These are phyloP conservation scores for Candida endomychidarum DNA, from an alignment of 805 yeast genomes.

Conservation along the genomic window DNA sequence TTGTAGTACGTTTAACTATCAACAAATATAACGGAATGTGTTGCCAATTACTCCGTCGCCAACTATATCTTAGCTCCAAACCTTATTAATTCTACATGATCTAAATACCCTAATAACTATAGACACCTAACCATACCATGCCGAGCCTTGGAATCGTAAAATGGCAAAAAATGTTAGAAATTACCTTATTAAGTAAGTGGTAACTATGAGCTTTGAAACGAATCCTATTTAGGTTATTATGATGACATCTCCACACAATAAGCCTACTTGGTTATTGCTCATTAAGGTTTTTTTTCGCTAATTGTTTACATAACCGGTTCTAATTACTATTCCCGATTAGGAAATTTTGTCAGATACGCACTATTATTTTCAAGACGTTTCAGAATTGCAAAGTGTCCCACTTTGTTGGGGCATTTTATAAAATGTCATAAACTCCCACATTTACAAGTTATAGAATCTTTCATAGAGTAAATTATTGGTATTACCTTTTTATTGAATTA, in stretches of 20 bases:
- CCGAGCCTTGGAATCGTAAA: not conserved
- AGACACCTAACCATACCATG: too few species aligned
- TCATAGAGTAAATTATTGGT: constrained; percentile 2
- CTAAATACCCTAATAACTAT: too few species aligned
- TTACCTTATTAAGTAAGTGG: constrained; percentile 1
- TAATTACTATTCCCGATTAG: constrained; percentile 20
- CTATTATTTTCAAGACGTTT: constrained; percentile 2
- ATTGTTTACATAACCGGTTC: constrained; percentile 5
- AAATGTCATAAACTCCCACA: not conserved
- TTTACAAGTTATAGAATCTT: not conserved
- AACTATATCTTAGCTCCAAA: too few species aligned
- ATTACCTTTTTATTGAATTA: not conserved
- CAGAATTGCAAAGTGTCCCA: constrained; percentile 4
- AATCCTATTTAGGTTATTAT: constrained; percentile 4
- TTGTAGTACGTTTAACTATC: too few species aligned
- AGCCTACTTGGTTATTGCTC: constrained; percentile 2
- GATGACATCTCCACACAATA: constrained; percentile 9
- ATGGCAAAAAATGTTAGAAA: not conserved
- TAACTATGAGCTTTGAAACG: not conserved
- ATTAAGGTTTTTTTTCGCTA: not conserved
- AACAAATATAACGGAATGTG: too few species aligned
- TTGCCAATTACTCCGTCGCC: too few species aligned
- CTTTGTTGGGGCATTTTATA: constrained; percentile 2
- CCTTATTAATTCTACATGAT: not conserved
- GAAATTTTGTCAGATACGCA: constrained; percentile 15